Conservation (phyloP, 176 grass and related monocot genomes). For the Phragmites australis region DNA sequence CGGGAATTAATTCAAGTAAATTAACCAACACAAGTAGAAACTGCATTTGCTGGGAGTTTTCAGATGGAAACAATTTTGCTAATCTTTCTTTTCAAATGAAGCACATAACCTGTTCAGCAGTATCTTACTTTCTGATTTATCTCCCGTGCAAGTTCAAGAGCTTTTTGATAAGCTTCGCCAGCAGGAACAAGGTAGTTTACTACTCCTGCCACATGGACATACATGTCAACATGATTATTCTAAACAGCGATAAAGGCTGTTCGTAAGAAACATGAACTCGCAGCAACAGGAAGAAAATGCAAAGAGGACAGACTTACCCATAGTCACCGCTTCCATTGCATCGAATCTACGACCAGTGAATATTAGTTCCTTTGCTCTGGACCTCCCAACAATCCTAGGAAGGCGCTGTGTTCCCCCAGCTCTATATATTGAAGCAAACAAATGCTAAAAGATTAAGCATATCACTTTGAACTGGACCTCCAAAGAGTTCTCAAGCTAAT, state of each 20-base stretch:
- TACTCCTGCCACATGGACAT: conserved; percentile 52
- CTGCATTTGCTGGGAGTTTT: background rate
- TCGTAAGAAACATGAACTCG: conserved; percentile 1
- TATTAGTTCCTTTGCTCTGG: conserved; percentile 89
- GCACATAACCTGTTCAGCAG: background rate
- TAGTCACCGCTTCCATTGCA: conserved; percentile 67
- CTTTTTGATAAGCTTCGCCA: conserved; percentile 66
- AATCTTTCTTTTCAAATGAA: background rate
- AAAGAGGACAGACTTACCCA: conserved; percentile 36
- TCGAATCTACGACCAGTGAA: conserved; percentile 81
- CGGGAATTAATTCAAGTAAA: conserved; percentile 20
- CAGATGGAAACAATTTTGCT: background rate
- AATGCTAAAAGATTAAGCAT: conserved; percentile 35
- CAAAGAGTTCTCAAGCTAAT: background rate
- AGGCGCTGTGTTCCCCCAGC: conserved; percentile 88
- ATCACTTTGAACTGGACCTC: conserved; percentile 1
- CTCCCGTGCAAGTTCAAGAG: conserved; percentile 71
- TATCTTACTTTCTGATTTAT: conserved; percentile 80
- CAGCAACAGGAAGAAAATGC: conserved; percentile 15
- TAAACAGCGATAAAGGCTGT: background rate
- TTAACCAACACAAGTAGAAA: background rate
- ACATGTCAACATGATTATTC: background rate
- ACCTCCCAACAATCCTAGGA: conserved; percentile 83
- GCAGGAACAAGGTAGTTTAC: conserved; percentile 85
- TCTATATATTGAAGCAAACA: conserved; percentile 48